Conservation (phyloP, 768 basidiomycete genomes). For the Amanita molliuscula region DNA sequence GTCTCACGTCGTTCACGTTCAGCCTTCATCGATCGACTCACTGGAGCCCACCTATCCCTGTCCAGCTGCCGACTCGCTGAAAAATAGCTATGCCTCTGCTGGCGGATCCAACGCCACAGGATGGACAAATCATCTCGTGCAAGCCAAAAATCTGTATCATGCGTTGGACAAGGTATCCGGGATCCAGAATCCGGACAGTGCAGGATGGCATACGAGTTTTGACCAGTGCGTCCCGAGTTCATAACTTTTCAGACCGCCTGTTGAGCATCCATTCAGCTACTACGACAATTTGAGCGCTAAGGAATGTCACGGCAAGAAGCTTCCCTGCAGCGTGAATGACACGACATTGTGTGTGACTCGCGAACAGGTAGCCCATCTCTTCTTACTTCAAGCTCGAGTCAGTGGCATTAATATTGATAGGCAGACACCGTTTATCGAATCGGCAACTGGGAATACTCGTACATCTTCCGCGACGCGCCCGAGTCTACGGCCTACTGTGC, state of each 20-base stretch:
- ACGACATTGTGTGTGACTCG: slow-evolving; percentile 33
- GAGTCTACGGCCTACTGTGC: slow-evolving; percentile 31
- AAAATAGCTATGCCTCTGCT: slow-evolving; percentile 22
- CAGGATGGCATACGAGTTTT: slow-evolving; percentile 40
- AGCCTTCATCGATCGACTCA: slow-evolving; percentile 32
- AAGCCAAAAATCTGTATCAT: slow-evolving; percentile 26
- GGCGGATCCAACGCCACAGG: slow-evolving; percentile 19
- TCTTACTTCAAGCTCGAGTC: background rate
- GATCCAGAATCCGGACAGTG: slow-evolving; percentile 24
- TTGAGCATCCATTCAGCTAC: slow-evolving; percentile 22
- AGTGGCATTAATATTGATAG: slow-evolving; percentile 12
- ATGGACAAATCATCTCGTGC: slow-evolving; percentile 33
- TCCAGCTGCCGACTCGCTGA: slow-evolving; percentile 22
- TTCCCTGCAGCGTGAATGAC: slow-evolving; percentile 36
- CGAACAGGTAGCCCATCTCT: slow-evolving; percentile 19
- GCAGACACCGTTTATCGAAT: slow-evolving; percentile 43
- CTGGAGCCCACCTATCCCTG: slow-evolving; percentile 38
- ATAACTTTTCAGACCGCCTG: background rate
- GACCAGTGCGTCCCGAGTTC: slow-evolving; percentile 29
- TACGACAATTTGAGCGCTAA: slow-evolving; percentile 44
- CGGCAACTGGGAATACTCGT: slow-evolving; percentile 55
- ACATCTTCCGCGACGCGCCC: slow-evolving; percentile 35
- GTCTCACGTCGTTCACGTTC: slow-evolving; percentile 23
- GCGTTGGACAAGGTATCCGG: slow-evolving; percentile 34
- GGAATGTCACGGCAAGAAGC: slow-evolving; percentile 33